Conservation (phyloP, 2,329 filamentous ascomycete genomes). For the Rhynchosporium secalis region DNA sequence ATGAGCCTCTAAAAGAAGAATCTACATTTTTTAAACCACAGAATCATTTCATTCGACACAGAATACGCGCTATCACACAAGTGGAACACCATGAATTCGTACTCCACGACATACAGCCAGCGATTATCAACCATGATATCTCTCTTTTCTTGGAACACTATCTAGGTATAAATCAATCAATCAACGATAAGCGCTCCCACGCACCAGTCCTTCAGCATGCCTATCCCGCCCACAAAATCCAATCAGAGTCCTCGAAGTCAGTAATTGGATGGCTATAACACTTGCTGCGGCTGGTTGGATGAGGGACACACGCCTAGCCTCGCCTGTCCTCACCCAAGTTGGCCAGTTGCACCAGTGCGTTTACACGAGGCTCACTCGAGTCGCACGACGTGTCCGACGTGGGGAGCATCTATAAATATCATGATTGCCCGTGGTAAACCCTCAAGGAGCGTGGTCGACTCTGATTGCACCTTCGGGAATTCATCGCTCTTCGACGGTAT, state of each 20-base stretch:
- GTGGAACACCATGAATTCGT: conserved; percentile 31
- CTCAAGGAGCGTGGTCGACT: neutral
- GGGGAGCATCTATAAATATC: neutral
- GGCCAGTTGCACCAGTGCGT: neutral
- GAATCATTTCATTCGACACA: conserved; percentile 20
- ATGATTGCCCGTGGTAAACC: neutral
- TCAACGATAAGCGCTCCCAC: neutral
- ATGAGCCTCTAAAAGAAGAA: too few species aligned
- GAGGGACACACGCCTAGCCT: neutral
- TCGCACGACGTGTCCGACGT: neutral
- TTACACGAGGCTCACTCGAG: neutral
- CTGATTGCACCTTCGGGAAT: neutral
- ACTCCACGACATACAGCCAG: conserved; percentile 30
- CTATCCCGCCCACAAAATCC: neutral
- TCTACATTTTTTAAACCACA: too few species aligned
- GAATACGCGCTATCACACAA: conserved; percentile 24
- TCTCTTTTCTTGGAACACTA: conserved; percentile 29
- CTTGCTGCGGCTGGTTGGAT: neutral
- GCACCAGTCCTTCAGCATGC: neutral
- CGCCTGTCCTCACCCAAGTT: neutral
- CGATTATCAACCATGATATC: conserved; percentile 37
- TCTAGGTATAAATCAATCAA: conserved; percentile 8
- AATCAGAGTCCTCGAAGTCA: neutral
- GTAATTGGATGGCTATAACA: neutral
- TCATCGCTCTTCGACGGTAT: neutral